Evolutionary conservation across 148 eudicot species (phyloP), one percentile per base, ranked within the genome.

Genomic region (Simmondsia chinensis): DNA sequence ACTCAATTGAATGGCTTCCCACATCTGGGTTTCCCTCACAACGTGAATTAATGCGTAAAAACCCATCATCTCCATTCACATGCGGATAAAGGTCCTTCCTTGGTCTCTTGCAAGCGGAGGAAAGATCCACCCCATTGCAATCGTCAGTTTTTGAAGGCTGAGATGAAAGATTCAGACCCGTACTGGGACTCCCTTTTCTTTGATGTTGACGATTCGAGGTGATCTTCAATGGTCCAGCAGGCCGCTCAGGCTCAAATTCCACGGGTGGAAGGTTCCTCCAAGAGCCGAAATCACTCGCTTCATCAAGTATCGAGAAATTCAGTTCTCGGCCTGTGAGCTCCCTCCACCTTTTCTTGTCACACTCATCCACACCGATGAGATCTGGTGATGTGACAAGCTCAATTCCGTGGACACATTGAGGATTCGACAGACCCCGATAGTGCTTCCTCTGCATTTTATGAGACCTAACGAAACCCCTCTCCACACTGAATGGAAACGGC

Each of bases 371-470:
- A 21, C 48, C 43, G 48, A 12, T 49, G 19, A 78, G 51, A 46
- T 60, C 71, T 0, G 84, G 84, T 3, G 77, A 51, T 1, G 31
- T 56, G 43, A 78, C 72, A 15, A 78, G 56, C 27, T 78, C 80
- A 40, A 78, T 66, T 49, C 84, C 84, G 51, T 78, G 84, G 43
- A 78, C 71, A 60, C 84, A 78, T 48, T 78, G 84, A 4, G 84
- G 80, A 43, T 73, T 78, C 28, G 84, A 78, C 47, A 77, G 43
- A 3, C 84, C 84, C 35, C 80, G 30, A 50, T 73, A 78, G 22
- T 78, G 84, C 33, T 78, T 77, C 70, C 84, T 70, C 46, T 78
- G 84, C 84, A 78, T 78, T 43, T 66, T 70, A 44, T 78, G 84
- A 12, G 84, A 78, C 20, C 84, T 48, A 42, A 78, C 77, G 19